Base-by-base conservation (phyloP, 768 basidiomycete genomes). In the Pholiota microspora region DNA sequence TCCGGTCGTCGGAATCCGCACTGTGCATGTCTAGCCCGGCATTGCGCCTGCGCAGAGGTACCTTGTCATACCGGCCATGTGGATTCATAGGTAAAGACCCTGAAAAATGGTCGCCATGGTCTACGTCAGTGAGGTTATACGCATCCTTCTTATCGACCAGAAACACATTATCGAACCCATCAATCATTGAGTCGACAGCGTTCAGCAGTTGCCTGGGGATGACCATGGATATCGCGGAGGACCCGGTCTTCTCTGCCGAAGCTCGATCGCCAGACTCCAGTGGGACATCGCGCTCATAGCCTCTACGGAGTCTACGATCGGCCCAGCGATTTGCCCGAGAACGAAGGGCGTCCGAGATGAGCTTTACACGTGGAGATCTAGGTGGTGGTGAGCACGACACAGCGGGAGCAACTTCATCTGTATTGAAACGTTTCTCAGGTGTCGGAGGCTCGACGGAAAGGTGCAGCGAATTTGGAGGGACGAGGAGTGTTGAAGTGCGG, bases 261-360 rank as follows among this genome's bases (percentile, higher is more conserved):
- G 46, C 34, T 49, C 34, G 12, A 35, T 54, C 28, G 29, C 44
- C 2, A 42, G 44, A 32, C 5, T 10, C 48, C 42, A 38, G 4
- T 54, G 44, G 24, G 15, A 42, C 34, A 6, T 40, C 27, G 38
- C 35, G 53, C 38, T 49, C 55, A 45, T 24, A 36, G 69, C 53
- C 72, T 71, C 32, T 68, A 67, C 53, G 45, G 54, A 84, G 81
- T 45, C 85, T 76, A 21, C 79, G 79, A 60, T 82, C 80, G 32
- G 76, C 77, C 84, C 82, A 87, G 24, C 77, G 78, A 45, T 69
- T 70, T 38, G 85, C 86, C 34, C 85, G 79, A 63, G 79, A 74
- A 18, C 79, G 79, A 21, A 86, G 69, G 13, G 82, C 85, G 59
- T 77, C 67, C 15, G 79, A 71, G 68, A 79, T 78, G 21, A 70